Base-by-base conservation (phyloP, 345 rosid genomes). In the Salix caprea region DNA sequence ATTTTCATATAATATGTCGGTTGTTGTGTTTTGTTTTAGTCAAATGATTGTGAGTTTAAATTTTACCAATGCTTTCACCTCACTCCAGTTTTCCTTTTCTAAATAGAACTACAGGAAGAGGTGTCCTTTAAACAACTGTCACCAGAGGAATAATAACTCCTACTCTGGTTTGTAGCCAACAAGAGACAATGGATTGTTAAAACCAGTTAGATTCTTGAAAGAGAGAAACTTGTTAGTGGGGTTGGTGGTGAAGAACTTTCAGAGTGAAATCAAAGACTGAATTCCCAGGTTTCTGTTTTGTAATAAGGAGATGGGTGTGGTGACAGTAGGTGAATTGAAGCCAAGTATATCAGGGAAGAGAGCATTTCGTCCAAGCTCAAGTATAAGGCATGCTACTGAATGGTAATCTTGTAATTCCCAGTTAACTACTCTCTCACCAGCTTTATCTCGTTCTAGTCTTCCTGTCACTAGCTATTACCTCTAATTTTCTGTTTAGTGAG, bases 301-400 rank as follows among this genome's bases (percentile, higher is more conserved):
- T 40, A 44, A 8, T 19, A 65, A 69, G 72, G 84, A 86, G 69
- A 91, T 92, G 97, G 99, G 97, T 62, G 90, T 91, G 76, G 92
- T 87, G 42, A 90, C 93, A 58, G 86, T 91, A 28, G 93, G 87
- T 74, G 97, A 92, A 76, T 42, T 88, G 83, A 96, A 93, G 87
- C 91, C 98, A 76, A 87, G 91, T 68, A 84, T 91, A 40, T 92
- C 98, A 4, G 95, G 97, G 74, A 96, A 96, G 88, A 88, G 96
- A 86, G 83, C 91, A 0, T 93, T 92, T 83, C 96, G 98, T 77
- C 90, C 94, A 32, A 92, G 85, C 76, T 89, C 98, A n/a, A 96
- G 88, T 56, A 91, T 93, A 76, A 89, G 97, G 79, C 98, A 96
- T 84, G 94, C 98, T 75, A 86, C 98, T 70, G 99, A 93, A 90